These are phyloP conservation scores for Pythium dissimile DNA, from an alignment of 352 stramenopile genomes.

Conservation along the genomic window DNA sequence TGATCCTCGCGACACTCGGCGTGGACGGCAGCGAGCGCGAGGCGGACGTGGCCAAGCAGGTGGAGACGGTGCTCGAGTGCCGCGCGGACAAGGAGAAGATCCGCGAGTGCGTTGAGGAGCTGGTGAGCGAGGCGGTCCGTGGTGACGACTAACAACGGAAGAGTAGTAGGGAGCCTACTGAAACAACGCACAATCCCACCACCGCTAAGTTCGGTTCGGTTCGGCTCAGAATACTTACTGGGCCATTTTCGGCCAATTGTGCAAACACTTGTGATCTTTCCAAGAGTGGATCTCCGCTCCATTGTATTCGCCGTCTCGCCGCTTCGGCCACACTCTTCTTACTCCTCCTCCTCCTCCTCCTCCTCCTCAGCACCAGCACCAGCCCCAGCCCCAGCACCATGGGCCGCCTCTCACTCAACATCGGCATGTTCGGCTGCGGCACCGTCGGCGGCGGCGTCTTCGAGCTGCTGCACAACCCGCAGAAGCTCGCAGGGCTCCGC, in stretches of 20 bases:
- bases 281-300: background rate
- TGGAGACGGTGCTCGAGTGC: slow-evolving; percentile 4
- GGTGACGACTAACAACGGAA: background rate
- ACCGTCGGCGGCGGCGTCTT: slow-evolving; percentile 88
- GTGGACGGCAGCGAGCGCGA: slow-evolving; percentile 2
- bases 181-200: background rate
- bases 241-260: slow-evolving; percentile 3
- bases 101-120: slow-evolving; percentile 1
- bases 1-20: slow-evolving; percentile 8
- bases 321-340: background rate
- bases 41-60: background rate
- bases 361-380: too few relatives aligned
- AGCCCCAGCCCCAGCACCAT: slow-evolving; percentile 11
- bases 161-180: background rate
- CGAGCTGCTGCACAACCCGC: slow-evolving; percentile 75
- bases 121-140: slow-evolving; percentile 3
- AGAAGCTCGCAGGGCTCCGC: slow-evolving; percentile 46
- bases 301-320: slow-evolving; percentile 1
- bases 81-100: slow-evolving; percentile 8
- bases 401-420: slow-evolving; percentile 50
- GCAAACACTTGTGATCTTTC: slow-evolving; percentile 8
- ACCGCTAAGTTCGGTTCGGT: background rate
- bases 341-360: background rate
- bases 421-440: slow-evolving; percentile 88
- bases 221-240: slow-evolving; percentile 14